Conservation (phyloP, 73 alveolate species). For the Tetrahymena thermophila region DNA sequence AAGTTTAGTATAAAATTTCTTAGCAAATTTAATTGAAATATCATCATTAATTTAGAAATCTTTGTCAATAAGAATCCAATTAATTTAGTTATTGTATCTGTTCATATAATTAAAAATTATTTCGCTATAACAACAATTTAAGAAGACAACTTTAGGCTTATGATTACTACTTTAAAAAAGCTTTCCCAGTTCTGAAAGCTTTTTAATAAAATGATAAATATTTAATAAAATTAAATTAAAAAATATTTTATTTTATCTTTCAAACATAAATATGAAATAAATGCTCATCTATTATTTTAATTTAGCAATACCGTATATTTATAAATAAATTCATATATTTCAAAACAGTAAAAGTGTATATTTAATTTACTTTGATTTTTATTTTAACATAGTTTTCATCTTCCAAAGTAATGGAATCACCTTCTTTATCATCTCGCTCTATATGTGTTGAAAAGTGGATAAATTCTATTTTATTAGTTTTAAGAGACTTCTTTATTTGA, state of each 20-base stretch:
- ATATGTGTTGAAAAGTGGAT: neutral
- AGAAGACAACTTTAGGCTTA: neutral
- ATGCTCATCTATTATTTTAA: no score
- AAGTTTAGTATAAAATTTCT: no score
- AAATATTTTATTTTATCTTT: no score
- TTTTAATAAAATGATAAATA: neutral
- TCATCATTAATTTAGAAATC: neutral
- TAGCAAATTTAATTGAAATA: neutral
- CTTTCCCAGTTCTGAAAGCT: neutral
- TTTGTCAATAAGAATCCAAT: neutral
- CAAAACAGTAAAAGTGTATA: no score
- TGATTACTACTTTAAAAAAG: neutral
- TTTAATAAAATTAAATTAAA: no score
- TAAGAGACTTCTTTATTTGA: neutral
- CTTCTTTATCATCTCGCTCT: neutral
- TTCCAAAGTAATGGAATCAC: neutral
- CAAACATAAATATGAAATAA: no score
- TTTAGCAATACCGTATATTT: no score
- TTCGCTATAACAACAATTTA: neutral
- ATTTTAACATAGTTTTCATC: neutral
- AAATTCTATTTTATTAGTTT: neutral
- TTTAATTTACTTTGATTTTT: neutral
- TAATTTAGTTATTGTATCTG: neutral
- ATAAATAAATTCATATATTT: no score
- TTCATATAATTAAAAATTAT: no score